phyloP scores from a whole-genome alignment of 2,329 filamentous ascomycete genomes.

The Colletotrichum sansevieriae region DNA sequence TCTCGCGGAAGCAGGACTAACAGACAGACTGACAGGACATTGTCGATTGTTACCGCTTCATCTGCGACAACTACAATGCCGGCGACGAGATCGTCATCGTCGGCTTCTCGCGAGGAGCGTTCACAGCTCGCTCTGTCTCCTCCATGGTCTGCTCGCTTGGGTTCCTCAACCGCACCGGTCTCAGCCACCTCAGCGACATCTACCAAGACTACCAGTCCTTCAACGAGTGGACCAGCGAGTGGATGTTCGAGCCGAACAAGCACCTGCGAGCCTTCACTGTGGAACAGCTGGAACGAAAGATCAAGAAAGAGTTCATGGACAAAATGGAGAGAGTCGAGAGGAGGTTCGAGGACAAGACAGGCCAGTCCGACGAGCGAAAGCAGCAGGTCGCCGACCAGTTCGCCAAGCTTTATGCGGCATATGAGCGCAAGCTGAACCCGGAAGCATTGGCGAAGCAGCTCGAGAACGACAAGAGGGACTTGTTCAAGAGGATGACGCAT shows the following conservation, averaged over 20 bases:
- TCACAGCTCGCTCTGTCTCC: slow-evolving; percentile 52
- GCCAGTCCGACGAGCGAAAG: neutral
- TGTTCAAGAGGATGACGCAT: slow-evolving; percentile 19
- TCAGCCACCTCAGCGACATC: slow-evolving; percentile 27
- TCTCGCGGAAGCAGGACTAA: neutral
- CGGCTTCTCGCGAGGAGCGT: slow-evolving; percentile 54
- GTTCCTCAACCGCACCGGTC: slow-evolving; percentile 38
- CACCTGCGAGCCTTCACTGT: slow-evolving; percentile 4
- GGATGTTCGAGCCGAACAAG: slow-evolving; percentile 1
- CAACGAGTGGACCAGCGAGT: slow-evolving; percentile 23
- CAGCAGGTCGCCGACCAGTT: neutral
- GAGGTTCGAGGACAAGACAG: neutral
- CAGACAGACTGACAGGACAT: slow-evolving; percentile 44
- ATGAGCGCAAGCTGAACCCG: neutral
- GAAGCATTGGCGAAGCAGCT: neutral
- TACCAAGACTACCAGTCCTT: slow-evolving; percentile 41
- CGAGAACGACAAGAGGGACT: neutral
- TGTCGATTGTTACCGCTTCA: slow-evolving; percentile 53
- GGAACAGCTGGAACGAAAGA: neutral
- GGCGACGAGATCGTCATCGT: slow-evolving; percentile 52
- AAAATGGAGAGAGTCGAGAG: slow-evolving; percentile 27
- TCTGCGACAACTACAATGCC: slow-evolving; percentile 52
- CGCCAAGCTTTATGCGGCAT: slow-evolving; percentile 2
- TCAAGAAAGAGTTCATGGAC: slow-evolving; percentile 29
- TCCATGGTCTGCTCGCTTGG: slow-evolving; percentile 43